A percentile compares a stretch with the other conserved stretches of the same genome.
These are phyloP conservation scores for Linnemannia schmuckeri DNA, from an alignment of 192 early-diverging fungal species.

Conservation along the genomic window DNA sequence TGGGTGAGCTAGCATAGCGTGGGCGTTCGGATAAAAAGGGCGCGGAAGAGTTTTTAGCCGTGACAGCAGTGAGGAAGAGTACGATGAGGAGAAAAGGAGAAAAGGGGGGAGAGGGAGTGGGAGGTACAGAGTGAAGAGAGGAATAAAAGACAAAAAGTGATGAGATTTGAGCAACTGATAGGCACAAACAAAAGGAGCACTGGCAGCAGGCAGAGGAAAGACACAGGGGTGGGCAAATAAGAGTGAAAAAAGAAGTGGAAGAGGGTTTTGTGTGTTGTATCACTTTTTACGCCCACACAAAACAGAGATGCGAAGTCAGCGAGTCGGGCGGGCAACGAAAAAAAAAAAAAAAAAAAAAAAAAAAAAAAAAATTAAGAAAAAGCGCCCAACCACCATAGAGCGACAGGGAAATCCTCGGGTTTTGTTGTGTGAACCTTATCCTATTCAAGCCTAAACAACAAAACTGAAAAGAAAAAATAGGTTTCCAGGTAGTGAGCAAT, in stretches of 20 bases:
- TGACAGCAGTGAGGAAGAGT: not conserved
- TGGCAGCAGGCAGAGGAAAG: not conserved
- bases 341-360: not conserved
- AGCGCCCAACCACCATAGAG: not conserved
- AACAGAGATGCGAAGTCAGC: not conserved
- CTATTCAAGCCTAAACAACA: not conserved
- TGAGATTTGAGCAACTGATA: not conserved
- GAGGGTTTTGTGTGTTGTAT: not conserved
- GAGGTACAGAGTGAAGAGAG: not conserved
- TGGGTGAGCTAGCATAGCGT: not conserved
- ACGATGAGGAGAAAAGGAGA: not conserved
- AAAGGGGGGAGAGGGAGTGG: not conserved
- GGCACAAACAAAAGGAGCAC: not conserved
- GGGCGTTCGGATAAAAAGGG: not conserved
- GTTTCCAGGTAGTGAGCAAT: not conserved
- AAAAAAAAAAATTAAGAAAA: not conserved
- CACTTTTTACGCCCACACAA: not conserved
- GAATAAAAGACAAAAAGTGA: not conserved
- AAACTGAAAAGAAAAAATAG: not conserved
- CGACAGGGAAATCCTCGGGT: not conserved
- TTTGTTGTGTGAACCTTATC: not conserved
- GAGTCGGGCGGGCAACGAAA: not conserved
- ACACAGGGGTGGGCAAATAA: not conserved
- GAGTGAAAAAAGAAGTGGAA: no score
- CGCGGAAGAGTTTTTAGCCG: constrained; percentile 5